These are phyloP conservation scores for Boechera divaricarpa DNA, from an alignment of 345 rosid genomes.

Conservation along the genomic window DNA sequence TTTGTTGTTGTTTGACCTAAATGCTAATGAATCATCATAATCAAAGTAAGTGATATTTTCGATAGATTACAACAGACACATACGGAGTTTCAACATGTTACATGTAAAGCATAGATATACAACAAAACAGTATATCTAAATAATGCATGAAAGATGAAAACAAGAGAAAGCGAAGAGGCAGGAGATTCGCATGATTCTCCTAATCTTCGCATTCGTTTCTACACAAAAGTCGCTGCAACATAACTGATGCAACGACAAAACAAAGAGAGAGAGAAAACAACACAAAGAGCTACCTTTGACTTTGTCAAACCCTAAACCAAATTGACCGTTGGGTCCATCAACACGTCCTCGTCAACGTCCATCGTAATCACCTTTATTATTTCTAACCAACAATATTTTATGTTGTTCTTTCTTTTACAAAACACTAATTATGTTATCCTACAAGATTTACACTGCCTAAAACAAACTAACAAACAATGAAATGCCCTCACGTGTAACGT, in stretches of 20 bases:
- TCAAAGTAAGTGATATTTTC: background rate
- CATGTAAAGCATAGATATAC: background rate
- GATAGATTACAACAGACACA: conserved; percentile 14
- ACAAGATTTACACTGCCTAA: conserved; percentile 4
- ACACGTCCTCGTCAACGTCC: conserved; percentile 33
- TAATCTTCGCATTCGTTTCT: conserved; percentile 21
- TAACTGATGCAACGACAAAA: conserved; percentile 41
- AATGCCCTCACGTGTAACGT: conserved; percentile 25
- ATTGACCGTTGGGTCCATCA: conserved; percentile 41
- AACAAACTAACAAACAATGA: conserved; percentile 18
- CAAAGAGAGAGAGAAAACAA: conserved; percentile 5
- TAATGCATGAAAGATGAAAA: conserved; percentile 26
- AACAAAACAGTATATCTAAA: background rate
- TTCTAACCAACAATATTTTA: conserved; percentile 27
- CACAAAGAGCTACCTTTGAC: conserved; percentile 38
- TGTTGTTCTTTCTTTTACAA: background rate
- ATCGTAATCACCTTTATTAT: conserved; percentile 26
- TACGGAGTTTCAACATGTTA: conserved; percentile 1
- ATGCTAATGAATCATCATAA: conserved; percentile 1
- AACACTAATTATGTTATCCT: background rate
- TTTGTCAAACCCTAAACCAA: conserved; percentile 33
- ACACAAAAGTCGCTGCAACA: conserved; percentile 41
- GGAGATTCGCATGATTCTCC: conserved; percentile 38
- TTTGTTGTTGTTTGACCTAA: background rate
- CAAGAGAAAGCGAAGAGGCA: conserved; percentile 19